Percentiles rank a stretch among this genome's conserved stretches.
Conservation (phyloP, 225 moss, liverwort and hornwort genomes). For the Antitrichia curtipendula region DNA sequence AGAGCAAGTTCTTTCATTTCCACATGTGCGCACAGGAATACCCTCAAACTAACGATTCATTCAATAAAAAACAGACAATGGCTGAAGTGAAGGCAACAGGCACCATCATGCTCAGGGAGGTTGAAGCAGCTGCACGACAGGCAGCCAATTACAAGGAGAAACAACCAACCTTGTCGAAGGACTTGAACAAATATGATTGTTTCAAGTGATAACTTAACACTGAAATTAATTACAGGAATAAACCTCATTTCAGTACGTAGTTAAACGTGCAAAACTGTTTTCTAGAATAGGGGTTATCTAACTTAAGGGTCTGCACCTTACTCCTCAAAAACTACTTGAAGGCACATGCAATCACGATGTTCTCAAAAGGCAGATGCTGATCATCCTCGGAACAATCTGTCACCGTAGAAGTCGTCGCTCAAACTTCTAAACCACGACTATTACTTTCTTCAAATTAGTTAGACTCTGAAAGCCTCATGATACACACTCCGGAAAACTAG, state of each 20-base stretch:
- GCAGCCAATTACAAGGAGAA: not conserved
- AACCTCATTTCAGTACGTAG: not conserved
- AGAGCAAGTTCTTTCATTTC: not conserved
- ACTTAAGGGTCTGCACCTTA: not conserved
- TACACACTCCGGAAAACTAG: not conserved
- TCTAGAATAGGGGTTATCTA: not conserved
- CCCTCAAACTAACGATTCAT: not conserved
- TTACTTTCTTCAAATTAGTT: not conserved
- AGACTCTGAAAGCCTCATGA: not conserved
- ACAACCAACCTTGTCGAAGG: not conserved
- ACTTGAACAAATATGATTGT: not conserved
- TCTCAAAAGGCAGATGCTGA: not conserved
- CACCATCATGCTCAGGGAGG: not conserved
- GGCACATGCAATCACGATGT: not conserved
- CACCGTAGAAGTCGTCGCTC: not conserved
- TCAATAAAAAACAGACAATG: not conserved
- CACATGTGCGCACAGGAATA: not conserved
- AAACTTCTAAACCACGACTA: not conserved
- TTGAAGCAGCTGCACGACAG: not conserved
- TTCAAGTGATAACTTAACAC: not conserved
- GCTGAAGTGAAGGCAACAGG: not conserved
- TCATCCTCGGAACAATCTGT: not conserved
- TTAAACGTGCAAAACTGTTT: constrained; percentile 16
- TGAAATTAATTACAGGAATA: not conserved
- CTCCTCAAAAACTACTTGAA: not conserved